Evolutionary conservation across 192 early-diverging fungal genomes (phyloP), one percentile per base, ranked within the genome.

Genomic region (Coemansia sp.): DNA sequence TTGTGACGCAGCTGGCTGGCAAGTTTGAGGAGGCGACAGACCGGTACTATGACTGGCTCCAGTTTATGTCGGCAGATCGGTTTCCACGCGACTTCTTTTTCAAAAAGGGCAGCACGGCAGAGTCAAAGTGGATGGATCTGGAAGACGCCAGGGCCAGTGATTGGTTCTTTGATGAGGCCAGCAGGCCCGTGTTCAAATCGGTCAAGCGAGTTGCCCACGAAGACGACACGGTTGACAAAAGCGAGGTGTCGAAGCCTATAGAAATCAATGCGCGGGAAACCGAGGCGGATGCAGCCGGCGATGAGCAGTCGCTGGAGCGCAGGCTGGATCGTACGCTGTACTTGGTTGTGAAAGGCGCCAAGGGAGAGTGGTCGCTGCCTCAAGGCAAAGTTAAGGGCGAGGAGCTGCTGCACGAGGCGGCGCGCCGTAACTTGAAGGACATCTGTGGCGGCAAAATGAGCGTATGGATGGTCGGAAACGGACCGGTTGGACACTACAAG

Each of bases 391-490:
- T 93, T 3, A 75, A 83, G 55, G 72, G 67, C 26, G 69, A 74
- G 11, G 93, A 95, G 82, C 77, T 86, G 46, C 73, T 95, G n/a
- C 55, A 64, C 14, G 70, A 92, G 85, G 91, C 90, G 42, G 91
- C 93, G 34, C 76, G 80, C 56, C 86, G 91, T 62, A 83, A 84
- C 52, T 68, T 95, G 55, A 72, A 73, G 36, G 87, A 88, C 33
- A 77, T 79, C 37, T 91, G 90, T 70, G 94, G 92, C 46, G 68
- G 63, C 32, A 72, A 83, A 46, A 87, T 94, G 87, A 89, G 91
- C 61, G 80, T 86, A 15, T 95, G 92, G 92, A 83, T 90, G 42
- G 94, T 95, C 9, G 92, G 92, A n/a, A 72, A 83, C 53, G 86
- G 87, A 17, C 94, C 94, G 3, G 83, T 94, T 39, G 90, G 90